These are phyloP conservation scores for Phytophthora tubulina DNA, from an alignment of 352 stramenopile genomes.

Conservation along the genomic window DNA sequence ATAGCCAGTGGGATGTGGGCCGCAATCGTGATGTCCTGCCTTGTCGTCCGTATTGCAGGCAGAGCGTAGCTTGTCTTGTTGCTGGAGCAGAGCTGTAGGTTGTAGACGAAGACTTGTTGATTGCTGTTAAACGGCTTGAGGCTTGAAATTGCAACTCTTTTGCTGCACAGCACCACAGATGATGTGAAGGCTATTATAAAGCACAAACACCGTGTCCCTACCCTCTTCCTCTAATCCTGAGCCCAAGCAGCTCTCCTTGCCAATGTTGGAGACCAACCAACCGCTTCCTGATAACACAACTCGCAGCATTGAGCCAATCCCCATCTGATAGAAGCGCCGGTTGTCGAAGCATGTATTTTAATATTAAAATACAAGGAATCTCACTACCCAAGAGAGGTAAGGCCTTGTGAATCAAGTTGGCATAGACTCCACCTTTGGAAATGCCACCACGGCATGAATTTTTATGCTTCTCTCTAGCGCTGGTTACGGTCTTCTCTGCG, in stretches of 20 bases:
- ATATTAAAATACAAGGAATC: constrained; percentile 29
- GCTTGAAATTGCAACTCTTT: background rate
- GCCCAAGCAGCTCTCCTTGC: background rate
- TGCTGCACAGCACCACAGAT: constrained; percentile 8
- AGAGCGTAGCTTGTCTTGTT: constrained; percentile 1
- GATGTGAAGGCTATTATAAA: constrained; percentile 6
- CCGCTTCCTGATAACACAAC: constrained; percentile 18
- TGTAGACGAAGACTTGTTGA: constrained; percentile 19
- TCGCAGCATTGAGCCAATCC: background rate
- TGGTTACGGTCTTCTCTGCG: constrained; percentile 61
- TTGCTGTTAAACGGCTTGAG: background rate
- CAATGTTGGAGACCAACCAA: background rate
- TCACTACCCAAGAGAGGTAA: constrained; percentile 60
- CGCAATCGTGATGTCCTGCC: background rate
- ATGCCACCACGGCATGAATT: too few relatives aligned
- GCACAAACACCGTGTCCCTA: constrained; percentile 25
- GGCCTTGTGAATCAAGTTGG: background rate
- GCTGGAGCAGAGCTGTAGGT: background rate
- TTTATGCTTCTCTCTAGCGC: constrained; percentile 34
- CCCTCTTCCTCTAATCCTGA: constrained; percentile 2
- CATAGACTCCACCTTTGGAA: too few relatives aligned
- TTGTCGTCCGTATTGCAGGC: too few relatives aligned
- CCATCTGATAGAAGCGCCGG: background rate
- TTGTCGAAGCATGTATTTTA: constrained; percentile 44
- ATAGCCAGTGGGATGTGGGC: constrained; percentile 1